Percentiles rank a stretch among this genome's conserved stretches.
Evolutionary conservation across 768 basidiomycete species (phyloP).

Genomic region (Agaricus subrufescens): DNA sequence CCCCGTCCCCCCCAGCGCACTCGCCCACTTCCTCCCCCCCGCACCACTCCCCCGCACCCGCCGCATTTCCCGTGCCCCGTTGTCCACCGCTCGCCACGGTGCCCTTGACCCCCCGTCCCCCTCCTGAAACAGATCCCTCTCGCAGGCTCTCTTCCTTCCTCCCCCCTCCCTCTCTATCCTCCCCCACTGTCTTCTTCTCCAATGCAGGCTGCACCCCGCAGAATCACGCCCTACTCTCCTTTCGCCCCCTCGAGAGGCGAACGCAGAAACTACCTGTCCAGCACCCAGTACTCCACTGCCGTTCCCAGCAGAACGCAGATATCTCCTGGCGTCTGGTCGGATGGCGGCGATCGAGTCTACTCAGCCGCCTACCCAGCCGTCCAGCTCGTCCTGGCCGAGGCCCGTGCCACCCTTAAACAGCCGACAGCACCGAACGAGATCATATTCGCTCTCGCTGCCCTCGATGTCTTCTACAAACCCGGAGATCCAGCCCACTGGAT

Average conservation of each 20-base stretch:
- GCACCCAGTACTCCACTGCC: slow-evolving; percentile 17
- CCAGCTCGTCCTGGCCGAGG: slow-evolving; percentile 39
- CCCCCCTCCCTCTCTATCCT: not conserved
- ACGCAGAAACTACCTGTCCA: slow-evolving; percentile 12
- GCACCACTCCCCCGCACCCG: slow-evolving; percentile 23
- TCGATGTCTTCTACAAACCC: slow-evolving; percentile 52
- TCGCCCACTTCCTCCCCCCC: not conserved
- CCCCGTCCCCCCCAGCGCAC: not conserved
- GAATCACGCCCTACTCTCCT: slow-evolving; percentile 18
- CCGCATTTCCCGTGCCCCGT: slow-evolving; percentile 18
- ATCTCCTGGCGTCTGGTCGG: slow-evolving; percentile 33
- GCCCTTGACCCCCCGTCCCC: slow-evolving; percentile 1
- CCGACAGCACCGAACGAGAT: slow-evolving; percentile 35
- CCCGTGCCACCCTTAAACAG: slow-evolving; percentile 33
- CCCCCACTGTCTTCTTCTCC: slow-evolving; percentile 10
- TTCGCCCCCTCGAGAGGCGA: slow-evolving; percentile 15
- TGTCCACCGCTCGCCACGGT: not conserved
- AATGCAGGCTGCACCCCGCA: slow-evolving; percentile 12
- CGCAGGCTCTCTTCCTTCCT: slow-evolving; percentile 2
- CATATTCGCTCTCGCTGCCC: slow-evolving; percentile 54
- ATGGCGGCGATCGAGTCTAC: slow-evolving; percentile 33
- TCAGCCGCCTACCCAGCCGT: slow-evolving; percentile 47
- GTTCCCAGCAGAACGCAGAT: slow-evolving; percentile 24
- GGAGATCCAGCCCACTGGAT: slow-evolving; percentile 56
- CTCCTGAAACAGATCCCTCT: not conserved